Base-by-base conservation (phyloP, 331 rosid genomes). In the Arachis monticola region DNA sequence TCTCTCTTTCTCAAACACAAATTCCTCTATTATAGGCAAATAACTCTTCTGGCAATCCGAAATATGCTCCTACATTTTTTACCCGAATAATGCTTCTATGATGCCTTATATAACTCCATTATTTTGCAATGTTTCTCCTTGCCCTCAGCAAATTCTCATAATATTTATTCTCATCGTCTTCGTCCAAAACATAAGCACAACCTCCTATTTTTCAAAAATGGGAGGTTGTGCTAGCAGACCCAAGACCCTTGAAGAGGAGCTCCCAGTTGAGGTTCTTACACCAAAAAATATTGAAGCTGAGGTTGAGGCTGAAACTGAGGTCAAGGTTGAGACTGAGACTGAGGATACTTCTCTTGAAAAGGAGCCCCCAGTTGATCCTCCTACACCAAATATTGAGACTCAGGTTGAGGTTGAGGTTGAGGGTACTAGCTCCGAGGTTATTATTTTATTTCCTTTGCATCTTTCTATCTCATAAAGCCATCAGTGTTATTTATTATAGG, bases 221-320 rank as follows among this genome's bases (percentile, higher is more conserved):
- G 89, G 93, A 81, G 93, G 85, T 58, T 89, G 93, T 80, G 89
- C 91, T 69, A 81, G 89, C 85, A 84, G 65, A 74, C 88, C 88
- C 30, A 86, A 67, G 73, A 84, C 75, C 13, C 61, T 56, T 10
- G 86, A 72, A 47, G 9, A 7, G 0, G 41, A 30, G 0, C 46
- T 53, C 71, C 84, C 85, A 8, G 1, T 14, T 0, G 79, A 83
- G 81, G 79, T 68, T 63, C 77, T 84, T 66, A 22, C 46, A 31
- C 73, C 83, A 17, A 60, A 79, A 10, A 63, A 73, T 41, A 65
- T 45, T 1, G 81, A 68, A 32, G 72, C 6, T 3, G 10, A 45
- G 48, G 48, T 38, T 38, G 41, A 38, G 41, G 5, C 41, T 38
- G 41, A 2, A 38, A 2, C 41, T 38, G 41, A 38, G 41, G 41